These are phyloP conservation scores for Claviceps pazoutovae DNA, from an alignment of 2,329 filamentous ascomycete genomes.

Conservation along the genomic window DNA sequence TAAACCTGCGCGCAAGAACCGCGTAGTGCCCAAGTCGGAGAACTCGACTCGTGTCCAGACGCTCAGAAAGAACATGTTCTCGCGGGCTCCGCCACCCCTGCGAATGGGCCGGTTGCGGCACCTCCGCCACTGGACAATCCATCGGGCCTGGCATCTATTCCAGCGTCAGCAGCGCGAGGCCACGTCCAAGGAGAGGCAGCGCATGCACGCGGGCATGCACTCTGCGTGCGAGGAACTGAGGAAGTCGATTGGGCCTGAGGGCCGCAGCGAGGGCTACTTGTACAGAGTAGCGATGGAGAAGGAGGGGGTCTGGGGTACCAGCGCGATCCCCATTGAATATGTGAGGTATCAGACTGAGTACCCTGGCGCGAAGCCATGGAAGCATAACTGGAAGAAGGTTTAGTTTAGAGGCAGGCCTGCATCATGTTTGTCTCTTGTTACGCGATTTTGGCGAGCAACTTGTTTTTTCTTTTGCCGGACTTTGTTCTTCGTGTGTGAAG, in stretches of 20 bases:
- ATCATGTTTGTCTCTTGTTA: too few relatives aligned
- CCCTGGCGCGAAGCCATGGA: constrained; percentile 70
- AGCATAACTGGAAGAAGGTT: constrained; percentile 66
- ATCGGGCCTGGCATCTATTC: constrained; percentile 84
- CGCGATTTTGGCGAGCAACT: neutral
- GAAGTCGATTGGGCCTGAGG: constrained; percentile 40
- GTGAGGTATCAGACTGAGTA: constrained; percentile 72
- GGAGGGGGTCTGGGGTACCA: constrained; percentile 61
- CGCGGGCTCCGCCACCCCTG: constrained; percentile 50
- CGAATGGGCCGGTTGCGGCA: constrained; percentile 77
- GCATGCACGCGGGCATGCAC: constrained; percentile 70
- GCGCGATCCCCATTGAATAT: constrained; percentile 83
- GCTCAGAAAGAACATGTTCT: constrained; percentile 34
- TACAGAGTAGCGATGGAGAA: constrained; percentile 87
- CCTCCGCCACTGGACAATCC: constrained; percentile 97
- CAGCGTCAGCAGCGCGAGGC: constrained; percentile 52
- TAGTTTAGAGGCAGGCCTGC: neutral
- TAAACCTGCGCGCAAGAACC: constrained; percentile 16
- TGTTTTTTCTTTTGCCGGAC: neutral
- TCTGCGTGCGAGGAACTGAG: constrained; percentile 75
- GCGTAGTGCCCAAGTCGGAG: constrained; percentile 19
- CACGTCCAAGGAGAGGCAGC: constrained; percentile 57
- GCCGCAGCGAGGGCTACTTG: constrained; percentile 52
- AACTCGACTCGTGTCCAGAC: constrained; percentile 30
- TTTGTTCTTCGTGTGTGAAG: too few relatives aligned